A percentile compares a stretch with the other conserved stretches of the same genome.
Conservation (phyloP, 2,329 filamentous ascomycete genomes). For the Verticillium tricorpus region DNA sequence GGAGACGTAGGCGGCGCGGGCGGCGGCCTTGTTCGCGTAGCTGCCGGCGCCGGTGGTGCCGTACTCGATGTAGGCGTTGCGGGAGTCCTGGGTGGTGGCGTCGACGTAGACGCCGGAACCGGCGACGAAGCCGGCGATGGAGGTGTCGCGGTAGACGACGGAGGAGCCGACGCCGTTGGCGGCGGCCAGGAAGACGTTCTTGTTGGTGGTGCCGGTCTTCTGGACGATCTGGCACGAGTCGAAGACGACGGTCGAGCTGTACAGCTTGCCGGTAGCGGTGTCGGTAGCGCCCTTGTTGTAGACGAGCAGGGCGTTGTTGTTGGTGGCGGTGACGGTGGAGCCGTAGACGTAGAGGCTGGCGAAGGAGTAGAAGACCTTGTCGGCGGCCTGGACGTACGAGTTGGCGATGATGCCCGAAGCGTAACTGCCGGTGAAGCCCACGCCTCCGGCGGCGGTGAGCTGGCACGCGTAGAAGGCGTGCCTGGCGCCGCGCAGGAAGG, state of each 20-base stretch:
- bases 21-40: slow-evolving; percentile 28
- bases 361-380: slow-evolving; percentile 36
- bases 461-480: slow-evolving; percentile 39
- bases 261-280: slow-evolving; percentile 16
- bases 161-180: slow-evolving; percentile 34
- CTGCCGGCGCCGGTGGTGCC: slow-evolving; percentile 32
- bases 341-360: slow-evolving; percentile 36
- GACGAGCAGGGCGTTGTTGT: slow-evolving; percentile 26
- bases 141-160: slow-evolving; percentile 34
- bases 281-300: slow-evolving; percentile 31
- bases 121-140: slow-evolving; percentile 31
- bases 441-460: slow-evolving; percentile 30
- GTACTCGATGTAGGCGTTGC: slow-evolving; percentile 36
- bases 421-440: slow-evolving; percentile 19
- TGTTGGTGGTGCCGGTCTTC: slow-evolving; percentile 26
- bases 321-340: slow-evolving; percentile 34
- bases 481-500: slow-evolving; percentile 30
- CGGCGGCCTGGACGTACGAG: slow-evolving; percentile 37
- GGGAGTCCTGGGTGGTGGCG: slow-evolving; percentile 22
- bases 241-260: slow-evolving; percentile 35
- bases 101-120: slow-evolving; percentile 25
- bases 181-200: slow-evolving; percentile 35
- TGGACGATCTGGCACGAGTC: slow-evolving; percentile 32
- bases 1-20: slow-evolving; percentile 27
- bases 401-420: slow-evolving; percentile 35